Percentiles rank a stretch among this genome's conserved stretches.
Evolutionary conservation across 345 rosid species (phyloP).

Genomic region (Boechera stricta): DNA sequence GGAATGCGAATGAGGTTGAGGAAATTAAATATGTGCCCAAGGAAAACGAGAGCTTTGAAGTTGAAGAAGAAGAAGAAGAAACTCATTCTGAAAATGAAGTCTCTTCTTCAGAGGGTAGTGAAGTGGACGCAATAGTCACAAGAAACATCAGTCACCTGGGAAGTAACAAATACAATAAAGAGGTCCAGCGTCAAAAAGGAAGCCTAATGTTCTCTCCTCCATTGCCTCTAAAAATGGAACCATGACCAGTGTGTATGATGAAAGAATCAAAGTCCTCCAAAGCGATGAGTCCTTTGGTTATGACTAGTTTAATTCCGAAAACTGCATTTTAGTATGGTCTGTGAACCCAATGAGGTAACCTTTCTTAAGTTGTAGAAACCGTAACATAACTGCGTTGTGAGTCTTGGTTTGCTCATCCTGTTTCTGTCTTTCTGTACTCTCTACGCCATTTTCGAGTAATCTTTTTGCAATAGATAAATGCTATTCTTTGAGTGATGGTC

Average conservation of each 20-base stretch:
- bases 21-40: constrained; percentile 45
- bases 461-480: background rate
- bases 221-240: constrained; percentile 72
- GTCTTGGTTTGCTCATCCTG: constrained; percentile 26
- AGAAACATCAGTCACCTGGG: constrained; percentile 23
- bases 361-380: constrained; percentile 9
- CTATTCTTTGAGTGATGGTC: constrained; percentile 2
- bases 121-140: constrained; percentile 29
- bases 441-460: background rate
- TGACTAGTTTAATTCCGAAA: constrained; percentile 8
- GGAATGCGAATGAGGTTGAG: constrained; percentile 30
- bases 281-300: background rate
- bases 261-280: constrained; percentile 1
- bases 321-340: constrained; percentile 13
- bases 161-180: constrained; percentile 27
- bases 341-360: constrained; percentile 1
- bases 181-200: constrained; percentile 42
- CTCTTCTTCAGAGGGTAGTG: constrained; percentile 46
- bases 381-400: constrained; percentile 27
- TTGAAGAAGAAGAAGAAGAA: constrained; percentile 41
- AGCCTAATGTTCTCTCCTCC: constrained; percentile 63
- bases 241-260: constrained; percentile 44
- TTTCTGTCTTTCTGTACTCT: background rate
- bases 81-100: constrained; percentile 37
- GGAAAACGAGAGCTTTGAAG: constrained; percentile 38